Evolutionary conservation across 225 moss, liverwort and hornwort species (phyloP), one percentile per base, ranked within the genome.

Genomic region (Thuidium tamariscinum): DNA sequence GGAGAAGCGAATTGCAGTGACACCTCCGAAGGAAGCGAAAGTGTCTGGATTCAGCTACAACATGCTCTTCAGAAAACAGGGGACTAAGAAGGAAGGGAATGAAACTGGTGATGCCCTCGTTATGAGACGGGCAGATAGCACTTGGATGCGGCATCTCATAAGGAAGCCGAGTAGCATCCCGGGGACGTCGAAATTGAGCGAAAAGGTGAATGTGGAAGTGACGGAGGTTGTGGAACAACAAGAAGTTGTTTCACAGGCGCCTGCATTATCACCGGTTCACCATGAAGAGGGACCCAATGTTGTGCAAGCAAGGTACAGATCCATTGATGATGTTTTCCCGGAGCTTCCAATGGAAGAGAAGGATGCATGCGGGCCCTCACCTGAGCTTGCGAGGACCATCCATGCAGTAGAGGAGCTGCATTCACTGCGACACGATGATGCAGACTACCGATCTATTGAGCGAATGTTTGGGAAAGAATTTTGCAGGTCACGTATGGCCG

Each of bases 271-370:
- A 46, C 85, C 90, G 32, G 66, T 27, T 63, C 75, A 29, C 16
- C 59, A 85, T 80, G 83, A 75, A 69, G 91, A 83, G 23, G 84
- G n/a, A 36, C 11, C 82, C 29, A 39, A 23, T 74, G 26, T 63
- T 27, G 25, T 72, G 74, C 89, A 77, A 62, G 74, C 79, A 34
- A 87, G 83, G 74, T 89, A 27, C 64, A 90, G 85, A 82, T 90
- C 92, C 48, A 89, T 94, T 62, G 93, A 95, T 26, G 96, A 95
- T 39, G 91, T 96, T 32, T 96, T 93, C 81, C 94, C 94, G 74
- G 95, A 94, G 81, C 86, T 91, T 13, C 91, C 94, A 5, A 74
- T 94, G 72, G 96, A 96, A 89, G 95, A 90, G 49, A 80, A 86
- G 25, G 80, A 74, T 42, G 61, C 66, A 46, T 51, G 74, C 34